Percentiles rank a stretch among this genome's conserved stretches.
Conservation (phyloP, 306 rosid species). For the Trifolium dubium region DNA sequence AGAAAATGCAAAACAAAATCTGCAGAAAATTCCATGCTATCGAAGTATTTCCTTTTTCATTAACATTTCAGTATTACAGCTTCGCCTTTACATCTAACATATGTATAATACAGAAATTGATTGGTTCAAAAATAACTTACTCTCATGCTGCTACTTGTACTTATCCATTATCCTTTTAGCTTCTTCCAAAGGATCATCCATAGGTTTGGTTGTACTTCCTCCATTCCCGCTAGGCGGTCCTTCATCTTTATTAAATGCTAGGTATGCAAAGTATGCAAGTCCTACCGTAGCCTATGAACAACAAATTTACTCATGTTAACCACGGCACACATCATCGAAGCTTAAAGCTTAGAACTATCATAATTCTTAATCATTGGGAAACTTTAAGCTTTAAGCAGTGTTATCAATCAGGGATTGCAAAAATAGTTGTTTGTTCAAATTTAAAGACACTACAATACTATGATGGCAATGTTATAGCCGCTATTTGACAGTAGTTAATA, state of each 20-base stretch:
- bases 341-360: conserved; percentile 4
- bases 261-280: conserved; percentile 74
- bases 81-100: conserved; percentile 26
- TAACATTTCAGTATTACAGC: conserved; percentile 20
- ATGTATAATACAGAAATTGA: conserved; percentile 37
- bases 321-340: not conserved
- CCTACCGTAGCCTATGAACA: conserved; percentile 81
- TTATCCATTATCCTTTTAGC: conserved; percentile 94
- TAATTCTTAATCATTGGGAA: not conserved
- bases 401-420: not conserved
- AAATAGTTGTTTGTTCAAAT: not conserved
- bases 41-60: conserved; percentile 16
- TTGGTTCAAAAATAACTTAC: conserved; percentile 39
- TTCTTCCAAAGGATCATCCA: conserved; percentile 84
- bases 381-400: not conserved
- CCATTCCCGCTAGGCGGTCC: conserved; percentile 53
- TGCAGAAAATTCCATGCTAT: conserved; percentile 4
- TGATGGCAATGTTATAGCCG: not conserved
- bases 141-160: conserved; percentile 64
- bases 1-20: conserved; percentile 23
- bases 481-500: not conserved
- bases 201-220: conserved; percentile 46
- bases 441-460: not conserved
- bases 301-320: conserved; percentile 32
- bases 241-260: conserved; percentile 83